These are phyloP conservation scores for Hypoxylon lenormandii DNA, from an alignment of 495 filamentous ascomycete genomes.

Conservation along the genomic window DNA sequence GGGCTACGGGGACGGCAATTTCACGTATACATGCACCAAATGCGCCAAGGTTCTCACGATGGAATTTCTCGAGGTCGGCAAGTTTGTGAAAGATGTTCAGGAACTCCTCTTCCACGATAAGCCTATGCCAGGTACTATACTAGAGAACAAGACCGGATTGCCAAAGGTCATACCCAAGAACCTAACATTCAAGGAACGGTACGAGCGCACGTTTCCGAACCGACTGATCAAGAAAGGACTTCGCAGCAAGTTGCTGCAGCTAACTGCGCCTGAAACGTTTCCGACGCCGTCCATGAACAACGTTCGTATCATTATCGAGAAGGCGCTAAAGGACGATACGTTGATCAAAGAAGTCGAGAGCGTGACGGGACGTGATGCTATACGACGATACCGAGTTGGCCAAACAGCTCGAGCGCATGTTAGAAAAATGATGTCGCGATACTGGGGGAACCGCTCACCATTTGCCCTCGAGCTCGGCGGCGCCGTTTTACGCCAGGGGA, in stretches of 20 bases:
- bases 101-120: constrained; percentile 54
- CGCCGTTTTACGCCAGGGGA: constrained; percentile 82
- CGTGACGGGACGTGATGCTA: constrained; percentile 1
- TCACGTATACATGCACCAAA: constrained; percentile 56
- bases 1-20: constrained; percentile 77
- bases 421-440: constrained; percentile 80
- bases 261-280: constrained; percentile 43
- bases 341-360: constrained; percentile 50
- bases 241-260: constrained; percentile 51
- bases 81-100: constrained; percentile 68
- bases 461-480: constrained; percentile 81
- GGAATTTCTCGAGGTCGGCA: constrained; percentile 66
- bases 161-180: constrained; percentile 37
- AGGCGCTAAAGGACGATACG: constrained; percentile 46
- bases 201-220: constrained; percentile 70
- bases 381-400: constrained; percentile 34
- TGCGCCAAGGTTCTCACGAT: constrained; percentile 67
- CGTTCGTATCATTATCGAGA: constrained; percentile 60
- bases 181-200: constrained; percentile 3
- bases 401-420: constrained; percentile 62
- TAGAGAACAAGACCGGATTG: constrained; percentile 55
- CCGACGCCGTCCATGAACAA: constrained; percentile 57
- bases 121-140: constrained; percentile 76
- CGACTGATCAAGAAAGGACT: constrained; percentile 63
- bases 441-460: constrained; percentile 78